These are phyloP conservation scores for Mucor plumbeus DNA, from an alignment of 371 early-diverging fungal species.

Conservation along the genomic window DNA sequence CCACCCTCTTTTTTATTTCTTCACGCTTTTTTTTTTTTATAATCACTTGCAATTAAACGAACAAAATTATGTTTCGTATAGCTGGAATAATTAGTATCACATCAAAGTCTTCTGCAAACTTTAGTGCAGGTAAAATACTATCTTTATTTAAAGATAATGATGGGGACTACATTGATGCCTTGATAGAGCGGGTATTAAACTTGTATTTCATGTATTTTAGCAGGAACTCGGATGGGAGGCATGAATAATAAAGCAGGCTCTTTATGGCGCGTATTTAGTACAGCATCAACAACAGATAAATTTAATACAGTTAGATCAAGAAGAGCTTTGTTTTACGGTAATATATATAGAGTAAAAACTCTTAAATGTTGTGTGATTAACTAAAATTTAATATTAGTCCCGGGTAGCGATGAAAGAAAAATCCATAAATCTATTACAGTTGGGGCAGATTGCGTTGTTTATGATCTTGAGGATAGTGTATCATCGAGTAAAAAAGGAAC, in stretches of 20 bases:
- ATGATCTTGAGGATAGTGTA: conserved; percentile 94
- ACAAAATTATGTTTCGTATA: conserved; percentile 11
- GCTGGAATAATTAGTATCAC: conserved; percentile 7
- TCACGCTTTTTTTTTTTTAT: not conserved
- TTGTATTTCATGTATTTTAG: not conserved
- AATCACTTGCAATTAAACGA: not conserved
- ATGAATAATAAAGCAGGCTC: not conserved
- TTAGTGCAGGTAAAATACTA: not conserved
- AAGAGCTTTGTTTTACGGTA: conserved; percentile 56
- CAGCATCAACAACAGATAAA: conserved; percentile 1
- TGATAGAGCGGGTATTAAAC: conserved; percentile 10
- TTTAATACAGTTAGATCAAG: conserved; percentile 32
- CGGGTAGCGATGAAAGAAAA: conserved; percentile 92
- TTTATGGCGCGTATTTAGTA: conserved; percentile 21
- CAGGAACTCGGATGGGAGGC: conserved; percentile 9
- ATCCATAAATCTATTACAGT: conserved; percentile 74
- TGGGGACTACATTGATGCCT: not conserved
- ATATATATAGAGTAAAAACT: not conserved
- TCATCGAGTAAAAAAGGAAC: conserved; percentile 79
- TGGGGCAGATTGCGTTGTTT: conserved; percentile 82
- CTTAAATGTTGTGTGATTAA: not conserved
- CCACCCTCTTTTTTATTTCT: not conserved
- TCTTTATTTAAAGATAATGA: not conserved
- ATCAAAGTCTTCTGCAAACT: not conserved
- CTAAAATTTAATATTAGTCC: conserved; percentile 53